Evolutionary conservation across 108 stramenopile genomes (phyloP).

Genomic region (Conticribra guillardii): DNA sequence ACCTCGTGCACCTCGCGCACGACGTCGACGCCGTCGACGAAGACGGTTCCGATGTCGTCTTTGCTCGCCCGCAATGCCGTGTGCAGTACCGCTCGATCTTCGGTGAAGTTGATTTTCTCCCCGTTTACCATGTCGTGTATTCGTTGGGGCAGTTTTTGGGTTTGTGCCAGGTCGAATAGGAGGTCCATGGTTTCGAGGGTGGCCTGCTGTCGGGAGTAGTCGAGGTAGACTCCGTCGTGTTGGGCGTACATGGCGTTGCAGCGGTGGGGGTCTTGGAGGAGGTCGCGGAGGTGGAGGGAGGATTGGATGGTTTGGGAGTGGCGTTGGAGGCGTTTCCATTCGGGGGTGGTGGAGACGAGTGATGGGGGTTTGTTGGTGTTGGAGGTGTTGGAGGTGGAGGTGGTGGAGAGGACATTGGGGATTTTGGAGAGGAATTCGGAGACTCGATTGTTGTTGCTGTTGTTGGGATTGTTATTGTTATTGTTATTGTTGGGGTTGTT

Average conservation of each 20-base stretch:
- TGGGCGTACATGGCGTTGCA: conserved; percentile 76
- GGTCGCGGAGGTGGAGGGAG: conserved; percentile 76
- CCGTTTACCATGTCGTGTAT: conserved; percentile 92
- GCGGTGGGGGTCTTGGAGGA: conserved; percentile 71
- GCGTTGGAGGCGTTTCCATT: conserved; percentile 78
- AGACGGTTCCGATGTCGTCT: conserved; percentile 59
- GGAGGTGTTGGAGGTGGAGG: conserved; percentile 15
- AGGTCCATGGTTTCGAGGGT: conserved; percentile 83
- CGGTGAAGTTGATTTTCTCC: conserved; percentile 97
- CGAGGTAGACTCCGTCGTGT: conserved; percentile 90
- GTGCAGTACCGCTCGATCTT: conserved; percentile 96
- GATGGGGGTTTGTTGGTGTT: conserved; percentile 12
- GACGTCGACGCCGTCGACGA: conserved; percentile 91
- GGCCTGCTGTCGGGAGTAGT: conserved; percentile 86
- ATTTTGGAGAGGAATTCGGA: conserved; percentile 9
- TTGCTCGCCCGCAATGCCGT: conserved; percentile 93
- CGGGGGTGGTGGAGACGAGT: conserved; percentile 68
- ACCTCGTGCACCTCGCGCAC: conserved; percentile 93
- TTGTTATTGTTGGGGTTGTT: neutral
- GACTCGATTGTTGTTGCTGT: neutral
- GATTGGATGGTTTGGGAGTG: conserved; percentile 58
- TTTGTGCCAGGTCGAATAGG: conserved; percentile 74
- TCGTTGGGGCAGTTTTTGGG: conserved; percentile 64
- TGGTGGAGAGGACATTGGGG: conserved; percentile 10
- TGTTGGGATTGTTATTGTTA: neutral